Evolutionary conservation across 257 asterid species (phyloP).

Genomic region (Nicotiana otophora): DNA sequence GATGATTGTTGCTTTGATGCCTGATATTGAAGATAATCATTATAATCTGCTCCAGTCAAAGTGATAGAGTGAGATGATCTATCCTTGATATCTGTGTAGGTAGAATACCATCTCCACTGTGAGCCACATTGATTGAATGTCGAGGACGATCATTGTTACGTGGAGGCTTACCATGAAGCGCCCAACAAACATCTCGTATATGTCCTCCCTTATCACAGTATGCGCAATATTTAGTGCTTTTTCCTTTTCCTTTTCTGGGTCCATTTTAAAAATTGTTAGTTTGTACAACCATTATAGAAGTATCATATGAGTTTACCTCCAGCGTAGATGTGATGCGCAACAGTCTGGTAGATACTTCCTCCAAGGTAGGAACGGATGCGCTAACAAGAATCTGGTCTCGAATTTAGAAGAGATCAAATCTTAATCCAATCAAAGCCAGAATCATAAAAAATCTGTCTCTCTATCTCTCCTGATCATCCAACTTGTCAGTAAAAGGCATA

Average conservation of each 20-base stretch:
- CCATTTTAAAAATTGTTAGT: neutral
- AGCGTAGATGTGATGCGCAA: neutral
- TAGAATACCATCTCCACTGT: no score
- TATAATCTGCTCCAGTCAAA: no score
- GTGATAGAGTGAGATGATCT: no score
- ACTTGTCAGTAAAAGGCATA: neutral
- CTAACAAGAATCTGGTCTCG: neutral
- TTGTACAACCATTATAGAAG: neutral
- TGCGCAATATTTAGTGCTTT: neutral
- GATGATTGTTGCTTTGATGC: neutral
- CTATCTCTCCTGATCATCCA: neutral
- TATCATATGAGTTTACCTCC: neutral
- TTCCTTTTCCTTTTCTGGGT: no score
- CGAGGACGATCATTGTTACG: neutral
- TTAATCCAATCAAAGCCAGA: neutral
- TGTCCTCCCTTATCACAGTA: neutral
- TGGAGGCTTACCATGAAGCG: neutral
- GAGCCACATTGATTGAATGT: no score
- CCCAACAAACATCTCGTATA: neutral
- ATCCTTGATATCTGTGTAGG: no score
- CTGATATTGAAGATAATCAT: neutral
- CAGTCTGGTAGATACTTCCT: neutral
- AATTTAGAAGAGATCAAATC: neutral
- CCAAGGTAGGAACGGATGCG: neutral
- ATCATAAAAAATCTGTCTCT: neutral